Conservation (phyloP, 2,329 filamentous ascomycete genomes). For the Apiospora hydei region DNA sequence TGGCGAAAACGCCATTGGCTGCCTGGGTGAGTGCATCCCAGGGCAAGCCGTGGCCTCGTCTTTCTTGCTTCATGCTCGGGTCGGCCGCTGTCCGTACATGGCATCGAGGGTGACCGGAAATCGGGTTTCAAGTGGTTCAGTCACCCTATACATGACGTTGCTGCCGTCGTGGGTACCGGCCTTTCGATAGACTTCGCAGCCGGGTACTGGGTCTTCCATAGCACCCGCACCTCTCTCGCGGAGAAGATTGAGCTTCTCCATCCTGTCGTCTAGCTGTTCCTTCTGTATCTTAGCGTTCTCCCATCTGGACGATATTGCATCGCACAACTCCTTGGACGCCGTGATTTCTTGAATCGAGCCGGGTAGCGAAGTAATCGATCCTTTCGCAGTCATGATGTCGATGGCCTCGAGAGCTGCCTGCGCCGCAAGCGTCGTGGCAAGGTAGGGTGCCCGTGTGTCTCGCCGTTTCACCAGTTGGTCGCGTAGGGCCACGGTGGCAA, state of each 20-base stretch:
- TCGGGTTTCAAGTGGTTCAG: slow-evolving; percentile 21
- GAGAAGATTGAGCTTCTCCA: slow-evolving; percentile 20
- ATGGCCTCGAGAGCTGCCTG: slow-evolving; percentile 23
- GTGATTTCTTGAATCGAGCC: slow-evolving; percentile 24
- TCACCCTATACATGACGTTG: slow-evolving; percentile 12
- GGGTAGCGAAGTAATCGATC: slow-evolving; percentile 13
- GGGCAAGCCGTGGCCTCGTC: neutral
- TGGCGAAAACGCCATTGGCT: neutral
- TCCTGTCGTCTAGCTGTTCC: slow-evolving; percentile 16
- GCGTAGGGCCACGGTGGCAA: slow-evolving; percentile 8
- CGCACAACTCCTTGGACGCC: slow-evolving; percentile 20
- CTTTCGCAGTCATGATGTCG: slow-evolving; percentile 24
- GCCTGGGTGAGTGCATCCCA: no score
- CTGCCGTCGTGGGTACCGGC: neutral
- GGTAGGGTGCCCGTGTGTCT: slow-evolving; percentile 5
- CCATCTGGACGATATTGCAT: slow-evolving; percentile 19
- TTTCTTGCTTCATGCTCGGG: neutral
- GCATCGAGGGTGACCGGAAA: slow-evolving; percentile 20
- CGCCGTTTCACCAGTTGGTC: slow-evolving; percentile 17
- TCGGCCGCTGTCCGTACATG: slow-evolving; percentile 16
- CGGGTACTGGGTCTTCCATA: neutral
- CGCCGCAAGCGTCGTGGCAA: slow-evolving; percentile 20
- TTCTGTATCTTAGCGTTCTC: neutral
- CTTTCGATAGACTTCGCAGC: slow-evolving; percentile 17
- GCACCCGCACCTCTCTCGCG: neutral